Evolutionary conservation across 805 yeast genomes (phyloP).

Genomic region (Sporopachydermia lactativora): DNA sequence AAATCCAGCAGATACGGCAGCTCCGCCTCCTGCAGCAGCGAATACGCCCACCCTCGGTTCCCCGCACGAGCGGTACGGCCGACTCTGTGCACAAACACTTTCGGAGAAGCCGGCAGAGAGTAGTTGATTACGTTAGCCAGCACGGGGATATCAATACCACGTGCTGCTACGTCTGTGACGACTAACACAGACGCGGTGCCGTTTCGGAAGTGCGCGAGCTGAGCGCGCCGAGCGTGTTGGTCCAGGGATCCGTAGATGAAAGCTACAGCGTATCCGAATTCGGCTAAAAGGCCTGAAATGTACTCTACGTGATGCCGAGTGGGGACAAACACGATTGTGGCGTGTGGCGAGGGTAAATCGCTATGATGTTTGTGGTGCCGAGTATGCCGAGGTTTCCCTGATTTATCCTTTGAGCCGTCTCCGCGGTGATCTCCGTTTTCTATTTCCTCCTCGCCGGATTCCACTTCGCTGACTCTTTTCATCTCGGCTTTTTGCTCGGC

Average conservation of each 20-base stretch:
- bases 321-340: constrained; percentile 91
- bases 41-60: constrained; percentile 93
- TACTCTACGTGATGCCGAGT: constrained; percentile 98
- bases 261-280: constrained; percentile 76
- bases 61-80: constrained; percentile 99
- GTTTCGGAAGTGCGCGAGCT: constrained; percentile 67
- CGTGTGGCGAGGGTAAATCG: constrained; percentile 68
- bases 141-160: constrained; percentile 97
- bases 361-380: constrained; percentile 40
- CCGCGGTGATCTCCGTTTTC: constrained; percentile 30
- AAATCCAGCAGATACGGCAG: constrained; percentile 82
- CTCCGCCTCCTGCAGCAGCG: constrained; percentile 74
- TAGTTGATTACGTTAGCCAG: constrained; percentile 90
- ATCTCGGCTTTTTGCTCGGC: constrained; percentile 48
- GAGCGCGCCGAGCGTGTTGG: constrained; percentile 87
- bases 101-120: constrained; percentile 82
- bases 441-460: constrained; percentile 39
- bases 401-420: constrained; percentile 4
- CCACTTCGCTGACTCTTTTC: constrained; percentile 30
- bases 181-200: constrained; percentile 81
- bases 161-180: constrained; percentile 96
- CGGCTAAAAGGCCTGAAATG: constrained; percentile 51
- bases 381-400: constrained; percentile 18
- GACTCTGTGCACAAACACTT: constrained; percentile 90
- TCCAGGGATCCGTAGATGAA: constrained; percentile 90